phyloP scores from a whole-genome alignment of 1,284 basidiomycete species.

The Bondarzewia mesenterica region DNA sequence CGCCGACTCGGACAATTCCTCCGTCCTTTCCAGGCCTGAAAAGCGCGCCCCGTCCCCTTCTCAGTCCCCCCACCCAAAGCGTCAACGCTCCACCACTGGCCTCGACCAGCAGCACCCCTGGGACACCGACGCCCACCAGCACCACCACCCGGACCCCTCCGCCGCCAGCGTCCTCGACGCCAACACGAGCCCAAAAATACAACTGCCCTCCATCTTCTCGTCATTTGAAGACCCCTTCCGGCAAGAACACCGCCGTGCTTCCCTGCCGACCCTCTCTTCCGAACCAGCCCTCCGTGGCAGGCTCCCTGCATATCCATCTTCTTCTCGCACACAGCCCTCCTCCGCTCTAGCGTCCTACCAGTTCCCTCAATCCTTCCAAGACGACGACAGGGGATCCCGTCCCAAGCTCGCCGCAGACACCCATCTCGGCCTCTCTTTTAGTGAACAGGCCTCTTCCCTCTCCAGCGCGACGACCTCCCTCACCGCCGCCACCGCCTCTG shows the following conservation, averaged over 20 bases:
- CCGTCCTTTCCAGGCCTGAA: conserved; percentile 45
- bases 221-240: conserved; percentile 56
- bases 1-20: conserved; percentile 33
- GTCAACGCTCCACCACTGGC: conserved; percentile 23
- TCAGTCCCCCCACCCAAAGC: conserved; percentile 44
- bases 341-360: conserved; percentile 49
- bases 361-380: conserved; percentile 38
- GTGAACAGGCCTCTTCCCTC: conserved; percentile 32
- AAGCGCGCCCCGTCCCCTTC: conserved; percentile 48
- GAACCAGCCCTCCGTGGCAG: conserved; percentile 31
- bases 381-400: conserved; percentile 28
- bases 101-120: conserved; percentile 1
- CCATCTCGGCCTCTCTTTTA: conserved; percentile 36
- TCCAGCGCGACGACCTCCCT: conserved; percentile 9
- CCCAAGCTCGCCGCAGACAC: conserved; percentile 46
- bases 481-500: conserved; percentile 12
- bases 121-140: not conserved
- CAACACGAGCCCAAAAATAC: conserved; percentile 46
- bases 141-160: conserved; percentile 7
- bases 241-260: conserved; percentile 50
- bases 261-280: conserved; percentile 51
- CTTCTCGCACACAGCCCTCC: conserved; percentile 41
- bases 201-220: conserved; percentile 64
- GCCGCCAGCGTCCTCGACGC: conserved; percentile 20
- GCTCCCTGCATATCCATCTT: conserved; percentile 13